Evolutionary conservation across 768 basidiomycete species (phyloP), one percentile per base, ranked within the genome.

Genomic region (Omphalotus guepiniiformis): DNA sequence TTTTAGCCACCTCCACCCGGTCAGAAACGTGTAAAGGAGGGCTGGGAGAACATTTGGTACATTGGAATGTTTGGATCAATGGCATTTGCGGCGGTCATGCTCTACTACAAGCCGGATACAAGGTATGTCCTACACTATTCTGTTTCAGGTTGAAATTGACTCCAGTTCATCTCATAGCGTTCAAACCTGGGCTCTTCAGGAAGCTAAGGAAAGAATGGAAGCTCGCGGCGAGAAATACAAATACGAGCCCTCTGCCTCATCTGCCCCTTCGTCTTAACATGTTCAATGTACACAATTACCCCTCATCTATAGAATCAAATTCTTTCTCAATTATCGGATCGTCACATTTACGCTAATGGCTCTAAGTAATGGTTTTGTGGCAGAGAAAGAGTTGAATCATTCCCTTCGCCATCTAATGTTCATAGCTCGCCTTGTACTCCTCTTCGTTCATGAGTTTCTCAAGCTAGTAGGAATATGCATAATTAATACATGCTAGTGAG

Each of bases 81-180:
- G 80, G 80, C 73, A 4, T 68, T 93, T 51, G 88, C 84, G 25
- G 65, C 77, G 8, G 78, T 93, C 26, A 69, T 89, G 62, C 67
- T 92, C 21, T 90, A 91, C 67, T 94, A 93, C 73, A 94, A 94
- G 68, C 93, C 93, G 2, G 90, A 95, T 61, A 93, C 89, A 15
- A 92, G 87, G 93, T 93, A 54, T 51, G 86, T 53, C 3, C 27
- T 27, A 37, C 15, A 27, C 39, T 41, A 29, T 28, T 40, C 29
- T 35, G 11, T 29, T 26, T 16, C 11, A 23, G 8, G 42, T 45
- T 38, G 47, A 39, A 37, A 19, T 42, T 46, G 19, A 49, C 26
- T 36, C 21, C 18, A 40, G 22, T 29, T 53, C 27, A 28, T 39
- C 15, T 18, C 6, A 29, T 58, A 96, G 93, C 62, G 88, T 96